Evolutionary conservation across 2,329 filamentous ascomycete species (phyloP).

Genomic region (Emergomyces orientalis): DNA sequence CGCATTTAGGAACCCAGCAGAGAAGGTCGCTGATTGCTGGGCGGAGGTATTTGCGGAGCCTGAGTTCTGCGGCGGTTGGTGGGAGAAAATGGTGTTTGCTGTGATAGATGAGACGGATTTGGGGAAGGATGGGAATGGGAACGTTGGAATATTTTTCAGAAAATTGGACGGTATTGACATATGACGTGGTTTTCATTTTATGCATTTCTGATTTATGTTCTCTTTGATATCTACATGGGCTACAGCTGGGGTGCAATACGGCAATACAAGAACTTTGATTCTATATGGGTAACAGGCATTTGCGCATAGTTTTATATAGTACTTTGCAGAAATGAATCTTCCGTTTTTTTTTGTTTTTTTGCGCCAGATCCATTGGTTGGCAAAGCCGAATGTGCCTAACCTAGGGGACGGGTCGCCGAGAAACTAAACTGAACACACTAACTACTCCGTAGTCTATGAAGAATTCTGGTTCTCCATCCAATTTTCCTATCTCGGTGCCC

Average conservation of each 20-base stretch:
- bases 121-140: constrained; percentile 22
- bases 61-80: constrained; percentile 53
- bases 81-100: constrained; percentile 53
- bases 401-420: no score
- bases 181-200: background rate
- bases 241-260: background rate
- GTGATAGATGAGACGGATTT: constrained; percentile 33
- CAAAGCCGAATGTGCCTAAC: background rate
- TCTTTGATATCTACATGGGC: background rate
- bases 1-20: constrained; percentile 49
- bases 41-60: constrained; percentile 46
- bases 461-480: no score
- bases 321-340: no score
- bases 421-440: no score
- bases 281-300: no score
- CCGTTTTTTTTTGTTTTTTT: no score
- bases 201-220: background rate
- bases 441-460: no score
- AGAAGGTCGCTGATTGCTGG: constrained; percentile 50
- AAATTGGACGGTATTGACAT: constrained; percentile 10
- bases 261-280: background rate
- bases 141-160: constrained; percentile 14
- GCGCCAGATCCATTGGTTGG: constrained; percentile 1
- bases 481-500: no score
- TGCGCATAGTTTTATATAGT: no score